Evolutionary conservation across 2,329 filamentous ascomycete genomes (phyloP), one percentile per base, ranked within the genome.

Genomic region (Neopestalotiopsis sp.): DNA sequence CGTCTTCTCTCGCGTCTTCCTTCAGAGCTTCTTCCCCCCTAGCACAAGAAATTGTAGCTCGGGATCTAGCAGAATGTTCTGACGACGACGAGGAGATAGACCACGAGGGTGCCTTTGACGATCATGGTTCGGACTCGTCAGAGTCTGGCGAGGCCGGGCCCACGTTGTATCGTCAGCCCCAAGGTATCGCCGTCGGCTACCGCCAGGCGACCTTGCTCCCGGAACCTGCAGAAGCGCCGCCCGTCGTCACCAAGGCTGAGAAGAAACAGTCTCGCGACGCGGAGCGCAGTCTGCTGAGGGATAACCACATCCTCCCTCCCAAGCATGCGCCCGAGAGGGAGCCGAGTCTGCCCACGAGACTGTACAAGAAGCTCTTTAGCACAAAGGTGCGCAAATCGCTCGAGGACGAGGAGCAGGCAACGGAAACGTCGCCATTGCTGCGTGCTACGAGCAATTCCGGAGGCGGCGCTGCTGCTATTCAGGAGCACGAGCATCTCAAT

Each of bases 131-230:
- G 17, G 75, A 76, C 32, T 78, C 78, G 17, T 73, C 74, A 2
- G 80, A 79, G 4, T 73, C 77, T 5, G 80, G 84, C 59, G 81
- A 81, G 12, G 75, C 77, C 20, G 81, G 81, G n/a, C 86, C 82
- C 67, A 83, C 80, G 76, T 86, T 85, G 74, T 97, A 96, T 81
- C 89, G 92, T 67, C 88, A 94, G 61, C 93, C 94, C 1, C 92
- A 90, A 73, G 92, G 91, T 76, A 90, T 96, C 58, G 90, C 91
- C 38, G 93, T 89, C 70, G 92, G 91, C 13, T 91, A 91, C 30
- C 87, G 90, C 1, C 86, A 94, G 67, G 91, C 92, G 3, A 88
- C 91, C 4, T 85, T 97, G 69, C 87, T 93, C 32, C 89, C 89
- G 4, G 84, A 85, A 62, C 77, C 77, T 10, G 70, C 81, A 14